A percentile compares a stretch with the other conserved stretches of the same genome.
These are phyloP conservation scores for Aegilops bicornis DNA, from an alignment of 176 grass and related monocot species.

Conservation along the genomic window DNA sequence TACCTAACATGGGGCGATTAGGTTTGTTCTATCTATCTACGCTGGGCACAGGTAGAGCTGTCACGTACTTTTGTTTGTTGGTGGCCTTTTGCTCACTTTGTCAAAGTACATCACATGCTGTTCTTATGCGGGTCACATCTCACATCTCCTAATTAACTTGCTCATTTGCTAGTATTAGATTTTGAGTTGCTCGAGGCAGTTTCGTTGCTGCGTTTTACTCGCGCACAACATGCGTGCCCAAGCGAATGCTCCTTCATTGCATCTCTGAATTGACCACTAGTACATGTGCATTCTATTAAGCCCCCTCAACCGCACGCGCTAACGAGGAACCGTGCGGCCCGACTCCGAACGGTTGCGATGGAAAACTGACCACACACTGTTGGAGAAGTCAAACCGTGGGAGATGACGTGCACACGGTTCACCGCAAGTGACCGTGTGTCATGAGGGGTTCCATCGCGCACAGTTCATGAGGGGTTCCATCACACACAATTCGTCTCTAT, in stretches of 20 bases:
- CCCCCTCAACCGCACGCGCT: no score
- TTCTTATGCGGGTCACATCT: neutral
- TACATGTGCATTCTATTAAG: neutral
- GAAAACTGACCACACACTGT: no score
- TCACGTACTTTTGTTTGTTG: slow-evolving; percentile 28
- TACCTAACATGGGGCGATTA: slow-evolving; percentile 34
- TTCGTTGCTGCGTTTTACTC: neutral
- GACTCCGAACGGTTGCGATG: no score
- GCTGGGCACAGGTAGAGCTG: slow-evolving; percentile 16
- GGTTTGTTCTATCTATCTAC: neutral
- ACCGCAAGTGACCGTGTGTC: no score
- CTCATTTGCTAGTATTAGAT: neutral
- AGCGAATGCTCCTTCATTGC: no score
- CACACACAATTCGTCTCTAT: no score
- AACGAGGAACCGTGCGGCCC: no score
- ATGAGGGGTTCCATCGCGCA: no score
- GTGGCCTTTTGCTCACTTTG: neutral
- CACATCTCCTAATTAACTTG: neutral
- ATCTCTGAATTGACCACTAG: neutral
- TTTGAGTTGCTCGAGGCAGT: neutral
- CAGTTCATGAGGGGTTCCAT: no score
- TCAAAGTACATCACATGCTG: slow-evolving; percentile 3
- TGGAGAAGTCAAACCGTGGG: no score
- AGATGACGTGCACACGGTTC: no score
- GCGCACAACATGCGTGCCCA: no score